phyloP scores from a whole-genome alignment of 1,139 yeast species.

The Pichia sorboxylosa region DNA sequence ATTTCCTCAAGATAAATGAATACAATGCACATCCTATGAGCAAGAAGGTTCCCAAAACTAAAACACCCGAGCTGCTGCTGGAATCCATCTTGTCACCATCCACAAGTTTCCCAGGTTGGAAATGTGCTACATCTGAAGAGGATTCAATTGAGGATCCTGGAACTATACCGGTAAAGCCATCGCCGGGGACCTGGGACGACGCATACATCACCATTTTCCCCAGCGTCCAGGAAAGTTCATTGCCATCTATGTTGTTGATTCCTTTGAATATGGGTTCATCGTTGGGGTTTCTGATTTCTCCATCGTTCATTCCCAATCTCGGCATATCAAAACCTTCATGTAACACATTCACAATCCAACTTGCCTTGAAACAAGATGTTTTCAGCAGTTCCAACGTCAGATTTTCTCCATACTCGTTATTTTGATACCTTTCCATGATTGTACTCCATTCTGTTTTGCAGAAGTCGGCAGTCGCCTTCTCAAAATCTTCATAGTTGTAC shows the following conservation, averaged over 20 bases:
- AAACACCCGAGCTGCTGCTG: not conserved
- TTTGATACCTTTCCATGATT: constrained; percentile 36
- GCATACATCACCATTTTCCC: constrained; percentile 65
- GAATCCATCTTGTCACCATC: not conserved
- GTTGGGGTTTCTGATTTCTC: constrained; percentile 4
- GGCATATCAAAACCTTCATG: constrained; percentile 78
- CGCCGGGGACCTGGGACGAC: constrained; percentile 18
- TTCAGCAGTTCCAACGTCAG: constrained; percentile 37
- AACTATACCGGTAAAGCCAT: constrained; percentile 12
- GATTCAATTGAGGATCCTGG: constrained; percentile 9
- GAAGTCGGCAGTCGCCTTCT: constrained; percentile 44
- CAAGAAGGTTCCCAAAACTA: constrained; percentile 1
- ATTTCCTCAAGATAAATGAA: constrained; percentile 5
- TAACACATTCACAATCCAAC: constrained; percentile 65
- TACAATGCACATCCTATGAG: constrained; percentile 1
- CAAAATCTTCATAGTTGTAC: constrained; percentile 52
- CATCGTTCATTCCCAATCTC: constrained; percentile 40
- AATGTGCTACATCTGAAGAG: not conserved
- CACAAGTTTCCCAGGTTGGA: not conserved
- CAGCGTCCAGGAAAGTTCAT: constrained; percentile 73
- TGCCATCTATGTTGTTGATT: constrained; percentile 54
- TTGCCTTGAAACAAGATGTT: constrained; percentile 72
- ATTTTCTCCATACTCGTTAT: constrained; percentile 40
- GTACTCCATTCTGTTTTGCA: constrained; percentile 58
- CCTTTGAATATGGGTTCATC: constrained; percentile 37